Percentiles rank a stretch among this genome's conserved stretches.
These are phyloP conservation scores for Helicostylum pulchrum DNA, from an alignment of 192 early-diverging fungal genomes.

Conservation along the genomic window DNA sequence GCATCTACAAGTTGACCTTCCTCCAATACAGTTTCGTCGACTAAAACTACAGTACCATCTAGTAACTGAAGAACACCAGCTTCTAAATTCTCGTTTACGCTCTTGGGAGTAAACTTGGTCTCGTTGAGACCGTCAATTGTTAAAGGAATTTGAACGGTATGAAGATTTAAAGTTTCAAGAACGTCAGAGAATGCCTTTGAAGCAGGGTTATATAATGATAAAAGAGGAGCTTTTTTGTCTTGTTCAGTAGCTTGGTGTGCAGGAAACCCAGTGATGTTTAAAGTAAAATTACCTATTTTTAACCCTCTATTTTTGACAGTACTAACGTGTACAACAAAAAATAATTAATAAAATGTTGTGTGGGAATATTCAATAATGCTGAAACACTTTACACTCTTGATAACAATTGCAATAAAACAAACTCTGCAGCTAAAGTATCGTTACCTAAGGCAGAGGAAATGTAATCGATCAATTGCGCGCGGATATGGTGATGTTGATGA, in stretches of 20 bases:
- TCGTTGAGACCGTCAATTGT: conserved; percentile 60
- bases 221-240: not conserved
- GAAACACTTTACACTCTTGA: conserved; percentile 52
- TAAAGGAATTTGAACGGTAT: conserved; percentile 59
- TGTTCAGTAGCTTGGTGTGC: not conserved
- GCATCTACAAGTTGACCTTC: conserved; percentile 66
- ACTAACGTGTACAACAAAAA: conserved; percentile 32
- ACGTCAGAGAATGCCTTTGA: conserved; percentile 36
- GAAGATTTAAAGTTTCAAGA: conserved; percentile 50
- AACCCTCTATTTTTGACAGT: conserved; percentile 40
- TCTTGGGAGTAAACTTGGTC: conserved; percentile 52
- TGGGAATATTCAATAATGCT: not conserved
- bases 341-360: not conserved
- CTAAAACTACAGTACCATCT: conserved; percentile 52
- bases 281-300: conserved; percentile 65
- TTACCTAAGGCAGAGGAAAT: conserved; percentile 57
- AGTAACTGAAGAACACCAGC: conserved; percentile 67
- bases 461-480: conserved; percentile 46
- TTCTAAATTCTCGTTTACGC: conserved; percentile 50
- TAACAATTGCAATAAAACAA: conserved; percentile 64
- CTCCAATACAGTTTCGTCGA: conserved; percentile 70
- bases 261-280: conserved; percentile 62
- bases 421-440: conserved; percentile 66
- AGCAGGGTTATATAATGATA: conserved; percentile 24
- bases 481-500: conserved; percentile 24